phyloP scores from a whole-genome alignment of 2,329 filamentous ascomycete species.

The Hypomyces perniciosus region DNA sequence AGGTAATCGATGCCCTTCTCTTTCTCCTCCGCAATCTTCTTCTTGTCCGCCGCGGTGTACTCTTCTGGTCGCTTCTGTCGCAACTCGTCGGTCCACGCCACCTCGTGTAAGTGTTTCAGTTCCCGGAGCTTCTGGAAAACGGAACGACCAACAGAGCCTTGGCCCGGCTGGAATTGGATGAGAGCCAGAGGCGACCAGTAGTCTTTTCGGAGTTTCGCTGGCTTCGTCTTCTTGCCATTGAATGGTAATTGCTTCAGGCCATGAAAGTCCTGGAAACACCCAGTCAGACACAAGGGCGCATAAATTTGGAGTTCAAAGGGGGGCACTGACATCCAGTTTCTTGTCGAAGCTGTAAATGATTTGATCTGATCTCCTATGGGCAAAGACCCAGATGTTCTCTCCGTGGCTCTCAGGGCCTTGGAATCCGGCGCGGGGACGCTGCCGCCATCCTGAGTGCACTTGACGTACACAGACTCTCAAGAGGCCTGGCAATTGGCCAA shows the following conservation, averaged over 20 bases:
- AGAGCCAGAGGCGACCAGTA: slow-evolving; percentile 58
- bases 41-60: slow-evolving; percentile 28
- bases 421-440: slow-evolving; percentile 20
- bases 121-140: slow-evolving; percentile 61
- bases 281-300: background rate
- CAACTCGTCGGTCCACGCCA: slow-evolving; percentile 50
- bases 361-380: slow-evolving; percentile 44
- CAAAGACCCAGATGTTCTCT: slow-evolving; percentile 53
- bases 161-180: slow-evolving; percentile 50
- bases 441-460: slow-evolving; percentile 22
- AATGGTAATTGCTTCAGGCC: slow-evolving; percentile 54
- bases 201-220: slow-evolving; percentile 58
- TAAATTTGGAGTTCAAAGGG: background rate
- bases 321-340: slow-evolving; percentile 38
- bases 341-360: slow-evolving; percentile 47
- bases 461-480: slow-evolving; percentile 38
- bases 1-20: slow-evolving; percentile 27
- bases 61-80: slow-evolving; percentile 33
- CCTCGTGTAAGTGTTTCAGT: slow-evolving; percentile 56
- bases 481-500: slow-evolving; percentile 39
- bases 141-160: slow-evolving; percentile 49
- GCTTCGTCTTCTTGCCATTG: slow-evolving; percentile 62
- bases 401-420: slow-evolving; percentile 39
- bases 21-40: slow-evolving; percentile 26
- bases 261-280: slow-evolving; percentile 30